Evolutionary conservation across 176 grass and related monocot genomes (phyloP), one percentile per base, ranked within the genome.

Genomic region (Bonia amplexicaulis): DNA sequence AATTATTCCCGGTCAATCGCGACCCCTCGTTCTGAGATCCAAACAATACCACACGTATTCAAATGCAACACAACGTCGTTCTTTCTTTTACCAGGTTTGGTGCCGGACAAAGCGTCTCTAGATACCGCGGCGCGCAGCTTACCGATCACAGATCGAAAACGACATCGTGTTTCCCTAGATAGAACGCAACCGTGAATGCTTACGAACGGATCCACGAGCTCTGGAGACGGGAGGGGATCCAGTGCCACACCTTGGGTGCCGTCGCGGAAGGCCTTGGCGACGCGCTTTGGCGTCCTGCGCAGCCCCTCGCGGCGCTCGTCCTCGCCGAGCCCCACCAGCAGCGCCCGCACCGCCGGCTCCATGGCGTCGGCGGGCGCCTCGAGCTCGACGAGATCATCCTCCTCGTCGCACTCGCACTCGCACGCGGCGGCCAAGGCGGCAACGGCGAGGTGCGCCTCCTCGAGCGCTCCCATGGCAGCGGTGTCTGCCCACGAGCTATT

Each of bases 181-280:
- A 19, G 39, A 37, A 57, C 67, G 29, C 29, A 1, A 52, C 27
- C 6, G 19, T 16, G 25, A 4, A 23, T 33, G 12, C 4, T 22
- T 17, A 51, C 44, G 27, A 59, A 71, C 27, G 84, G 88, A 90
- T 90, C 84, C 84, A 71, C 71, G 20, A 58, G 25, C 39, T 13
- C 26, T 55, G 49, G 70, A 19, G 10, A n/a, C 25, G 22, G 65
- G 47, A 35, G 42, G 11, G 27, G 79, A 7, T 53, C 4, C 13
- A 27, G 4, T 0, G 14, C 7, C 14, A 58, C 82, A 98, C 97
- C 97, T 87, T 84, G 66, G 27, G 97, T 99, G 25, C 97, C 97
- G 40, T 99, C 93, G 72, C 88, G 92, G 84, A 99, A 96, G 78
- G 97, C 97, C 90, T 96, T 99, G 74, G 97, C 91, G 44, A 99